A percentile compares a stretch with the other conserved stretches of the same genome.
phyloP scores from a whole-genome alignment of 768 basidiomycete species.

The Tylopilus felleus region DNA sequence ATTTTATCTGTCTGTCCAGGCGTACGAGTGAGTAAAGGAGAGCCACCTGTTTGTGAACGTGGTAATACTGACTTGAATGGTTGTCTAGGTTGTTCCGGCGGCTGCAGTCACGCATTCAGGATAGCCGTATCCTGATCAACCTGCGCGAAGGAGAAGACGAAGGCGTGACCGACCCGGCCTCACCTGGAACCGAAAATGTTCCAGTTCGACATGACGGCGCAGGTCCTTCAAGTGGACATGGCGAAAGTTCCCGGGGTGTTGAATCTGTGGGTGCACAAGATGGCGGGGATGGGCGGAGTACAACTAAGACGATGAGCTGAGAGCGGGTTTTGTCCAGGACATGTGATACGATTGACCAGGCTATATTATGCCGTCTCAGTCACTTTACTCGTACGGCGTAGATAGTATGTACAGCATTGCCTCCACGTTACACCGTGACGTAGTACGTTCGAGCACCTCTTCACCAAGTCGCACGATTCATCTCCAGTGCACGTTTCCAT shows the following conservation, averaged over 20 bases:
- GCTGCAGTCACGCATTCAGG: background rate
- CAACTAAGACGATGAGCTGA: no score
- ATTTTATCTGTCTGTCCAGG: constrained; percentile 1
- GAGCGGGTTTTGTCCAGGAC: no score
- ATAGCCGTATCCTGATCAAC: constrained; percentile 3
- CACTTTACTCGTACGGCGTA: no score
- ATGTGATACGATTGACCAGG: no score
- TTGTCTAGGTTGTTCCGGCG: background rate
- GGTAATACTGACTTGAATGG: background rate
- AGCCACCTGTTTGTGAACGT: no score
- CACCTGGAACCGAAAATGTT: background rate
- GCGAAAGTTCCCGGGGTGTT: background rate
- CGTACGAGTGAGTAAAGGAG: constrained; percentile 9
- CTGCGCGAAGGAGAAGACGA: background rate
- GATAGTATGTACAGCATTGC: no score
- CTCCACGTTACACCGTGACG: no score
- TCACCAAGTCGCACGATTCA: no score
- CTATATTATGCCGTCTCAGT: no score
- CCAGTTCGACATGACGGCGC: background rate
- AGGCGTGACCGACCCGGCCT: background rate
- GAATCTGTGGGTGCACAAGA: background rate
- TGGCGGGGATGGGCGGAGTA: no score
- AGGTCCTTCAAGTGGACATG: background rate
- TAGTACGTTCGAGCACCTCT: no score
- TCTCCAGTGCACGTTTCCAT: constrained; percentile 27